phyloP scores from a whole-genome alignment of 169 alveolate genomes.

The Plasmodium billcollinsi region DNA sequence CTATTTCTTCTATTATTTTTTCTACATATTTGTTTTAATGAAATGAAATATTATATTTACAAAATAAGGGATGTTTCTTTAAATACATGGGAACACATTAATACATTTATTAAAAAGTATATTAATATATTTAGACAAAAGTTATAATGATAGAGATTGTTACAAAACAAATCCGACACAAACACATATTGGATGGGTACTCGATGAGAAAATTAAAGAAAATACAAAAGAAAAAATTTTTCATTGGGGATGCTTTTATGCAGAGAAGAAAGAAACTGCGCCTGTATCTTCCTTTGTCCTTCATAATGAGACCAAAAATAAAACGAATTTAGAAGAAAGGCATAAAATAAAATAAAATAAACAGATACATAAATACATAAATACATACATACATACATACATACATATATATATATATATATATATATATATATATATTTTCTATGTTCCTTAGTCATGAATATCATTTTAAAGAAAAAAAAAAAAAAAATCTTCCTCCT shows the following conservation, averaged over 20 bases:
- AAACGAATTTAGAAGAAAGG: not conserved
- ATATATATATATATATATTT: not conserved
- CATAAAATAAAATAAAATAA: not conserved
- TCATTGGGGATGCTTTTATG: conserved; percentile 64
- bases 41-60: no score
- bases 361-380: not conserved
- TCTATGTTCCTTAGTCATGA: conserved; percentile 1
- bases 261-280: conserved; percentile 8
- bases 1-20: no score
- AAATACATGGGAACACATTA: no score
- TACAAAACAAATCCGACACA: conserved; percentile 61
- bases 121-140: conserved; percentile 11
- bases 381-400: not conserved
- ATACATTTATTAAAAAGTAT: not conserved
- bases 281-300: conserved; percentile 27
- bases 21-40: no score
- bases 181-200: conserved; percentile 79
- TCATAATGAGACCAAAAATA: conserved; percentile 3
- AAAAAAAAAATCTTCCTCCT: conserved; percentile 3
- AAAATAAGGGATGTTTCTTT: no score
- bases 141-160: conserved; percentile 8
- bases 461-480: not conserved
- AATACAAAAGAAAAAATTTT: conserved; percentile 22
- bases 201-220: conserved; percentile 49
- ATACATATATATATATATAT: not conserved